Evolutionary conservation across 2,329 filamentous ascomycete species (phyloP).

Genomic region (Coleophoma cylindrospora): DNA sequence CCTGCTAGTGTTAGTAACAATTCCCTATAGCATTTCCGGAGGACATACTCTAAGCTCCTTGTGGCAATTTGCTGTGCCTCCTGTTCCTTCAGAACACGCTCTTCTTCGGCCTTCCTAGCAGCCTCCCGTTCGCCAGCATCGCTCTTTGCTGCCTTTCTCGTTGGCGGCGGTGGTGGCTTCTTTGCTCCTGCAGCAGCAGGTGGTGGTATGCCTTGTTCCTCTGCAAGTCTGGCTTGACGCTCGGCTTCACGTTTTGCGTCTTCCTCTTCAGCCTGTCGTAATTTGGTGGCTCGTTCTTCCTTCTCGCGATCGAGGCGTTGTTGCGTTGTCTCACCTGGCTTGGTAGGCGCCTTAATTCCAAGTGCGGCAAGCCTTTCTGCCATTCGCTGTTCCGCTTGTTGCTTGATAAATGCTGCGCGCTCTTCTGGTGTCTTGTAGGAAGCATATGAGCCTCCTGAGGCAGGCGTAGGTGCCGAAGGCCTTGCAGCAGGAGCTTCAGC

Average conservation of each 20-base stretch:
- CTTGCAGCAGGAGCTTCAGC: conserved; percentile 35
- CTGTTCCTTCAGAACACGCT: conserved; percentile 65
- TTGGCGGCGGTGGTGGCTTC: conserved; percentile 75
- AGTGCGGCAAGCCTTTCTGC: conserved; percentile 91
- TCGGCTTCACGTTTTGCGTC: conserved; percentile 85
- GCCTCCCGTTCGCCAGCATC: conserved; percentile 54
- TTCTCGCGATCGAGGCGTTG: conserved; percentile 87
- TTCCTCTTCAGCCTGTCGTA: conserved; percentile 89
- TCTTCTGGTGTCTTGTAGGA: conserved; percentile 90
- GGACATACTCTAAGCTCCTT: conserved; percentile 75
- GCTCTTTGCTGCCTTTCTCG: conserved; percentile 62
- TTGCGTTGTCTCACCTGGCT: conserved; percentile 72
- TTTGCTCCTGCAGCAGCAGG: conserved; percentile 41
- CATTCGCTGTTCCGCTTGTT: conserved; percentile 95
- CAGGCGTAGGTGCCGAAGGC: conserved; percentile 32
- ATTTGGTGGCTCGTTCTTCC: conserved; percentile 79
- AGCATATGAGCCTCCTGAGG: conserved; percentile 63
- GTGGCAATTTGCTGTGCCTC: conserved; percentile 71
- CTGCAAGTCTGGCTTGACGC: conserved; percentile 49
- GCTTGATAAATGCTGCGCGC: conserved; percentile 90
- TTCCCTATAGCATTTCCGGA: not conserved
- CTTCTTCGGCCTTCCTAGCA: conserved; percentile 58
- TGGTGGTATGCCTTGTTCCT: conserved; percentile 26
- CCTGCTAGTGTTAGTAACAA: conserved; percentile 40
- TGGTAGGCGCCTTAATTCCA: conserved; percentile 78